Percentiles rank a stretch among this genome's conserved stretches.
Evolutionary conservation across 1,139 yeast genomes (phyloP).

Genomic region (Candida tunisiensis): DNA sequence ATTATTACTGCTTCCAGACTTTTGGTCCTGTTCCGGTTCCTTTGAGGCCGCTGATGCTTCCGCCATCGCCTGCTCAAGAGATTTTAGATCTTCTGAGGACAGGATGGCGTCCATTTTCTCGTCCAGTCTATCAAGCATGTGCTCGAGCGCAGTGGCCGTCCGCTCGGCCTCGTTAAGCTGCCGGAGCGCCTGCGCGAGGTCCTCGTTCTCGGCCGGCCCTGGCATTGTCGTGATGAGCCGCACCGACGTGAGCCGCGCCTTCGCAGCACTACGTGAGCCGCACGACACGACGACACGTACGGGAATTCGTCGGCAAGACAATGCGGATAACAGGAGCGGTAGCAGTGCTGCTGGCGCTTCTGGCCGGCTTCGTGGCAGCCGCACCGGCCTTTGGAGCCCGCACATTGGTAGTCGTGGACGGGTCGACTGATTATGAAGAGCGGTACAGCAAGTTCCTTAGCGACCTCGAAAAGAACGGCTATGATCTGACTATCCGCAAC

Average conservation of each 20-base stretch:
- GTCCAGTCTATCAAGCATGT: constrained; percentile 38
- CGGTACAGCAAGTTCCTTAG: constrained; percentile 18
- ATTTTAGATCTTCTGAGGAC: no score
- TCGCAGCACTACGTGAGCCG: no score
- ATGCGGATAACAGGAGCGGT: not conserved
- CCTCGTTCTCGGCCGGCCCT: no score
- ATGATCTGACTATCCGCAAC: constrained; percentile 13
- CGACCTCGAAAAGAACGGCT: constrained; percentile 15
- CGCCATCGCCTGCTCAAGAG: no score
- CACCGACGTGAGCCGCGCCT: no score
- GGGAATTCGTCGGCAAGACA: no score
- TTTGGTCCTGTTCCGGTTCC: no score
- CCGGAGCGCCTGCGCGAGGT: constrained; percentile 30
- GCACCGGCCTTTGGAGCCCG: constrained; percentile 8
- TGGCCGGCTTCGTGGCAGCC: constrained; percentile 5
- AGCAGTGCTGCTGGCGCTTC: constrained; percentile 1
- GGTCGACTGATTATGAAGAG: constrained; percentile 7
- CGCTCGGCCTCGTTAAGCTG: constrained; percentile 39
- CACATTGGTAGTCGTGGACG: constrained; percentile 13
- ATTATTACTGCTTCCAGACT: no score
- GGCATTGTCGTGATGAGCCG: no score
- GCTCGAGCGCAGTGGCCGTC: constrained; percentile 35
- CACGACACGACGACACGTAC: no score
- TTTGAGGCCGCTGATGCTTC: no score
- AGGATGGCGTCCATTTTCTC: no score